Conservation (phyloP, 441 rosid genomes). For the Mallotus repandus region DNA sequence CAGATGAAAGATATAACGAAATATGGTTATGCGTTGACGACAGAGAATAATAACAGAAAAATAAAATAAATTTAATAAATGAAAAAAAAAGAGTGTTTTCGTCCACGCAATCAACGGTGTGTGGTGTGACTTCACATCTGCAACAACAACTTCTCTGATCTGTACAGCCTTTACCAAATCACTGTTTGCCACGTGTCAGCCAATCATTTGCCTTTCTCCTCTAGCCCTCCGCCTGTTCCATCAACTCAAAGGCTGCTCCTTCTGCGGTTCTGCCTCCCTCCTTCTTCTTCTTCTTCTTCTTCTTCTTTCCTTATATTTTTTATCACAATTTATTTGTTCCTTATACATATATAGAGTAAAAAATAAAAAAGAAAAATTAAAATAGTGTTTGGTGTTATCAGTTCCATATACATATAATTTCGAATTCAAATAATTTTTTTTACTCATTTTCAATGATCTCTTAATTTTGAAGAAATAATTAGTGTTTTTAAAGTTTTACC, state of each 20-base stretch:
- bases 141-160: background rate
- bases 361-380: too few relatives aligned
- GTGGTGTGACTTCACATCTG: conserved; percentile 49
- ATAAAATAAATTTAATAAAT: background rate
- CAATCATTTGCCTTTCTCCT: conserved; percentile 38
- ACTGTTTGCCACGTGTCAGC: conserved; percentile 38
- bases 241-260: conserved; percentile 28
- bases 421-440: background rate
- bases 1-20: conserved; percentile 20
- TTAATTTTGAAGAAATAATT: too few relatives aligned
- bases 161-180: conserved; percentile 27
- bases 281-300: background rate
- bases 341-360: too few relatives aligned
- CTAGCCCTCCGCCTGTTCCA: conserved; percentile 9
- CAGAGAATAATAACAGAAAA: conserved; percentile 13
- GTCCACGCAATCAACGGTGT: conserved; percentile 70
- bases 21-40: conserved; percentile 22
- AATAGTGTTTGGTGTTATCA: too few relatives aligned
- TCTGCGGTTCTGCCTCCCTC: background rate
- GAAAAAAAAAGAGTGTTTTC: conserved; percentile 30
- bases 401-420: too few relatives aligned
- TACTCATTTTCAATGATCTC: background rate
- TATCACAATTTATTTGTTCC: too few relatives aligned
- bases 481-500: too few relatives aligned
- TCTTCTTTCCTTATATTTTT: too few relatives aligned